These are phyloP conservation scores for Colletotrichum sp. DNA, from an alignment of 2,329 filamentous ascomycete genomes.

Conservation along the genomic window DNA sequence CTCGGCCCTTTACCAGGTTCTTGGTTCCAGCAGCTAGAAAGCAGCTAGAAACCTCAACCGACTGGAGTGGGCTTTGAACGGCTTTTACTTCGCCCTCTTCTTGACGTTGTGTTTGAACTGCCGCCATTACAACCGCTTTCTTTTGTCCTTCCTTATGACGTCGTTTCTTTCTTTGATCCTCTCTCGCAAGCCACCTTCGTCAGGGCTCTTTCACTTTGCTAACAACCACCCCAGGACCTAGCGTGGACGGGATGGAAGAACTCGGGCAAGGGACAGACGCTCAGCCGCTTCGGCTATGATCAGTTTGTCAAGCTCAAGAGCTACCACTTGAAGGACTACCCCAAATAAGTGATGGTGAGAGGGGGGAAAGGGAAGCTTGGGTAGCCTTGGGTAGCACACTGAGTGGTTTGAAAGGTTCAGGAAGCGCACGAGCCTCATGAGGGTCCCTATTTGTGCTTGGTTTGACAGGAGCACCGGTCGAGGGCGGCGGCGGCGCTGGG, in stretches of 20 bases:
- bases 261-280: conserved; percentile 87
- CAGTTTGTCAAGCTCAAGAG: conserved; percentile 97
- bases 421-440: not conserved
- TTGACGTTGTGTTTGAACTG: not conserved
- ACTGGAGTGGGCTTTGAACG: not conserved
- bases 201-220: not conserved
- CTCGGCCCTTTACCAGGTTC: not conserved
- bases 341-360: conserved; percentile 50
- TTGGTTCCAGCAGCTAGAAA: not conserved
- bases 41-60: not conserved
- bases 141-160: not conserved
- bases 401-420: not conserved
- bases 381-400: too few species aligned
- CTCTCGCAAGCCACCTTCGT: conserved; percentile 26
- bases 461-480: not conserved
- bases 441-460: not conserved
- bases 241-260: conserved; percentile 99
- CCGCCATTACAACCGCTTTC: not conserved
- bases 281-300: conserved; percentile 91
- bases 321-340: conserved; percentile 87
- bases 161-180: not conserved
- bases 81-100: not conserved
- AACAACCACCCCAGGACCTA: conserved; percentile 66
- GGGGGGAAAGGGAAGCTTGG: not conserved
- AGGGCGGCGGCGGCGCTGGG: not conserved